Evolutionary conservation across 192 early-diverging fungal genomes (phyloP).

Genomic region (Coemansia sp.): DNA sequence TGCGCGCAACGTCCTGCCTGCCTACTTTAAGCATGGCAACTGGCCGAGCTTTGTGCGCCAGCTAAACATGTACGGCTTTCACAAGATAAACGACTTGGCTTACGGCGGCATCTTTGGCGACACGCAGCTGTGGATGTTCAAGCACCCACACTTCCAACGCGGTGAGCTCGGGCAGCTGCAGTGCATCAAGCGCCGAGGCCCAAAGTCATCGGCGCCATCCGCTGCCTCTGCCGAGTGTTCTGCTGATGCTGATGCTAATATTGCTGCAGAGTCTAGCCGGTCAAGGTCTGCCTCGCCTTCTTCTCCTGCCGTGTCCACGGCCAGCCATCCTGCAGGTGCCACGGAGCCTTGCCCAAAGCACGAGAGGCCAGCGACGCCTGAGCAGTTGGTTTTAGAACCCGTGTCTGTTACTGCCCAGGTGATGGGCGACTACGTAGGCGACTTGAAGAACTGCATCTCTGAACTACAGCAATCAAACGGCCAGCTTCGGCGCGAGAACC

Average conservation of each 20-base stretch:
- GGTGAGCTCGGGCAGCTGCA: constrained; percentile 40
- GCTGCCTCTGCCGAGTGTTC: too few relatives aligned
- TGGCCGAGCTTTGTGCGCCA: constrained; percentile 90
- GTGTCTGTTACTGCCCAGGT: background rate
- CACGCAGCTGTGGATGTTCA: constrained; percentile 51
- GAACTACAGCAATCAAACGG: constrained; percentile 32
- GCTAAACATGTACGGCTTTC: too few relatives aligned
- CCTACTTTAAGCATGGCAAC: constrained; percentile 87
- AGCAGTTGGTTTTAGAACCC: background rate
- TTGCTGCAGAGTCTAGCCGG: background rate
- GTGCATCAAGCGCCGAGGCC: constrained; percentile 45
- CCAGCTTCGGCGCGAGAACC: constrained; percentile 39
- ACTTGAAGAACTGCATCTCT: constrained; percentile 22
- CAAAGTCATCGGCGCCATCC: constrained; percentile 8
- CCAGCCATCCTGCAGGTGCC: background rate
- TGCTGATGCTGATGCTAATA: background rate
- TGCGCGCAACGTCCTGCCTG: constrained; percentile 67
- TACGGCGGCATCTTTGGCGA: constrained; percentile 42
- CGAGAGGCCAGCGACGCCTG: background rate
- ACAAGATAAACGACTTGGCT: constrained; percentile 48
- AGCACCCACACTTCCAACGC: constrained; percentile 43
- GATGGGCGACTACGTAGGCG: constrained; percentile 13
- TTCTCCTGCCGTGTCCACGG: background rate
- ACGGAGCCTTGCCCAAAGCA: background rate
- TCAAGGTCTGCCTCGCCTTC: background rate